These are phyloP conservation scores for Esteya vermicola DNA, from an alignment of 2,329 filamentous ascomycete genomes.

Conservation along the genomic window DNA sequence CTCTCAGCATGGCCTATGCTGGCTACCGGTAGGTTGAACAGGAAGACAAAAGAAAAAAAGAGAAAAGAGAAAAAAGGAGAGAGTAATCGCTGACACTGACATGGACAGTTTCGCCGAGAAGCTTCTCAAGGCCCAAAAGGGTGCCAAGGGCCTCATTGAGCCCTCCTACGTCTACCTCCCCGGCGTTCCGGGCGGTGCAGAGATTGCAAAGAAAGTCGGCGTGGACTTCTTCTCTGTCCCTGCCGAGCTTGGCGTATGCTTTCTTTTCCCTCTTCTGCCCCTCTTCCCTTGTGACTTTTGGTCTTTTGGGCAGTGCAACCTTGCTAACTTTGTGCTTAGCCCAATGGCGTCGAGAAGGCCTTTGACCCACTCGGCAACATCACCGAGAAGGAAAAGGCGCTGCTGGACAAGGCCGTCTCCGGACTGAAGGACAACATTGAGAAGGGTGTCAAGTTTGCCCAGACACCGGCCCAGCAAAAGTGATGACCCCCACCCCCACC, in stretches of 20 bases:
- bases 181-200: conserved; percentile 76
- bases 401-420: conserved; percentile 60
- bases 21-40: conserved; percentile 57
- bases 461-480: conserved; percentile 82
- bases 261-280: neutral
- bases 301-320: conserved; percentile 6
- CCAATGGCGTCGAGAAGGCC: conserved; percentile 74
- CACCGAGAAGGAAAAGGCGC: conserved; percentile 77
- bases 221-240: conserved; percentile 93
- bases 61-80: neutral
- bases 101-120: conserved; percentile 75
- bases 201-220: conserved; percentile 69
- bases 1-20: conserved; percentile 79
- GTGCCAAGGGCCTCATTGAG: conserved; percentile 86
- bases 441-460: conserved; percentile 83
- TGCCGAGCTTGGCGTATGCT: conserved; percentile 82
- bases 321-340: conserved; percentile 32
- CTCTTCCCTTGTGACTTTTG: neutral
- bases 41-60: no score
- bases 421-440: conserved; percentile 85
- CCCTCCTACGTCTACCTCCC: conserved; percentile 92
- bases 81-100: neutral
- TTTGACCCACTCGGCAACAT: conserved; percentile 63
- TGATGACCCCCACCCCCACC: conserved; percentile 35
- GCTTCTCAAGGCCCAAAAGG: conserved; percentile 74